Evolutionary conservation across 306 rosid species (phyloP).

Genomic region (Begonia fuchsioides): DNA sequence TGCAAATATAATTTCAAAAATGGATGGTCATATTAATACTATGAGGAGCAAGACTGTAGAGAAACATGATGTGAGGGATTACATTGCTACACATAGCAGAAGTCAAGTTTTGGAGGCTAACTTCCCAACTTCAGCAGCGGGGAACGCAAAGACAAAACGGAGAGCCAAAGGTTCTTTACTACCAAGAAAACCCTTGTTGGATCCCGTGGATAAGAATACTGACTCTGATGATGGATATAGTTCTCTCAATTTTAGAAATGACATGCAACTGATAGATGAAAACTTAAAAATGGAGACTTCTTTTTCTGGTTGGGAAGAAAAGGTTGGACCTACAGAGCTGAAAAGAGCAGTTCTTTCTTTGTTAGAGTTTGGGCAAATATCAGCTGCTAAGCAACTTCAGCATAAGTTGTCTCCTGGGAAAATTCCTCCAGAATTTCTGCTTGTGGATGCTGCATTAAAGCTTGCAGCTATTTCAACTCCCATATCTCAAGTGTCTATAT

Average conservation of each 20-base stretch:
- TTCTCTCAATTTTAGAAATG: constrained; percentile 37
- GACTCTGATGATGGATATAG: constrained; percentile 54
- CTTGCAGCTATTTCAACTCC: constrained; percentile 68
- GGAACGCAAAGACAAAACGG: constrained; percentile 62
- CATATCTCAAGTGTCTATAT: constrained; percentile 28
- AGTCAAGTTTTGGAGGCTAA: constrained; percentile 44
- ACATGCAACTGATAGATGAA: constrained; percentile 51
- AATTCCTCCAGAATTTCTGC: constrained; percentile 62
- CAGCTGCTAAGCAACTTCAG: constrained; percentile 88
- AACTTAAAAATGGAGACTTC: constrained; percentile 57
- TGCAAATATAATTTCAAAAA: constrained; percentile 73
- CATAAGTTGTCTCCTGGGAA: constrained; percentile 74
- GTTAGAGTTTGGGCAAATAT: constrained; percentile 87
- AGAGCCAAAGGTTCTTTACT: constrained; percentile 65
- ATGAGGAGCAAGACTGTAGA: constrained; percentile 47
- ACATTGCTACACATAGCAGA: constrained; percentile 38
- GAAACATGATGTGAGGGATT: constrained; percentile 52
- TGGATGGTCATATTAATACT: constrained; percentile 70
- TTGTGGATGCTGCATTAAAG: constrained; percentile 78
- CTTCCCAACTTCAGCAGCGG: constrained; percentile 40
- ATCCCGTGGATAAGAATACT: constrained; percentile 36
- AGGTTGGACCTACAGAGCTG: constrained; percentile 83
- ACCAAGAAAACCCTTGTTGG: constrained; percentile 44
- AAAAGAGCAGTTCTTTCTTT: constrained; percentile 90
- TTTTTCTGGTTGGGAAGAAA: constrained; percentile 87